Conservation (phyloP, 2,329 filamentous ascomycete species). For the Geosmithia putterillii region DNA sequence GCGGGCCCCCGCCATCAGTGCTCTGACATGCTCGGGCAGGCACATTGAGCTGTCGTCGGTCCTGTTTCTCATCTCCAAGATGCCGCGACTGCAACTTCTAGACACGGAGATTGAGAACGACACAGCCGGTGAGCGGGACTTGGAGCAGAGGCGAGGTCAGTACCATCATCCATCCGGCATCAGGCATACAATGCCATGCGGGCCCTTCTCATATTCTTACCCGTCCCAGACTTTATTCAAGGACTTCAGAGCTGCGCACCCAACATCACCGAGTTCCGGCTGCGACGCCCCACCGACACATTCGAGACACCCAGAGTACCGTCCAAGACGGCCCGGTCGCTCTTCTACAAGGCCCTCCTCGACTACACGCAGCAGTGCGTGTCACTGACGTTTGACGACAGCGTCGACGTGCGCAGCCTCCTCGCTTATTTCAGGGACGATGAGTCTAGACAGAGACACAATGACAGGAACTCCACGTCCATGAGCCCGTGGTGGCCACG, state of each 20-base stretch:
- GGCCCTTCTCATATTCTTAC: background rate
- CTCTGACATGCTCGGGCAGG: slow-evolving; percentile 2
- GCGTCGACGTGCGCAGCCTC: slow-evolving; percentile 1
- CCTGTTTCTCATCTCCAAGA: slow-evolving; percentile 1
- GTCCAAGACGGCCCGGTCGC: background rate
- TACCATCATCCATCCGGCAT: no score
- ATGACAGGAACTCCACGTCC: background rate
- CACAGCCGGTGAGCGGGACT: background rate
- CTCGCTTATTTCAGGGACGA: slow-evolving; percentile 1
- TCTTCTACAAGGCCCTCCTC: slow-evolving; percentile 2
- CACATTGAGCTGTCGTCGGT: slow-evolving; percentile 3
- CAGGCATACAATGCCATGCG: no score
- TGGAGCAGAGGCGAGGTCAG: slow-evolving; percentile 2
- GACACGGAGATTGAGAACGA: slow-evolving; percentile 4
- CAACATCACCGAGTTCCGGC: slow-evolving; percentile 2
- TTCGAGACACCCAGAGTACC: background rate
- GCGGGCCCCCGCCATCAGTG: background rate
- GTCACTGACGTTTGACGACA: slow-evolving; percentile 3
- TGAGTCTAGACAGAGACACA: background rate
- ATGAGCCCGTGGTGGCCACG: slow-evolving; percentile 1
- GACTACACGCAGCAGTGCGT: slow-evolving; percentile 1
- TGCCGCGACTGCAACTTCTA: slow-evolving; percentile 1
- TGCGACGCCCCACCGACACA: slow-evolving; percentile 1
- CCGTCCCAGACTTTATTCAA: slow-evolving; percentile 1
- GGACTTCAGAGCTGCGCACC: slow-evolving; percentile 2